Conservation (phyloP, 23 red algal species). For the Agarophyton chilense region DNA sequence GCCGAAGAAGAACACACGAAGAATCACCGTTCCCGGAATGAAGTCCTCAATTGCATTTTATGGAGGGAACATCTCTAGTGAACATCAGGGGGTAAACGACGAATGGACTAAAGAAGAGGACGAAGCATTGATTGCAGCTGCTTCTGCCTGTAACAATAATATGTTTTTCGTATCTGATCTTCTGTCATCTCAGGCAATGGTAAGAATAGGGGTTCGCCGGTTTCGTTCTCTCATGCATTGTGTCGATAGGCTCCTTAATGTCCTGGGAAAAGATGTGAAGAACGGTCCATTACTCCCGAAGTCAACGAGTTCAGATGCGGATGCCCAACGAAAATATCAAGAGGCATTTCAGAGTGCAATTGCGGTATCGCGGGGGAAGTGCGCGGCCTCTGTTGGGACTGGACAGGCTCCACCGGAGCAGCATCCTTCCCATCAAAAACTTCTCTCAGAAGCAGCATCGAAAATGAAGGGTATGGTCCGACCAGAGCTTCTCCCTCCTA, state of each 20-base stretch:
- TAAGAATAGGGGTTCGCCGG: slow-evolving; percentile 46
- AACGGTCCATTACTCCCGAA: slow-evolving; percentile 18
- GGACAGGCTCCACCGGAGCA: neutral
- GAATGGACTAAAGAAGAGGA: slow-evolving; percentile 73
- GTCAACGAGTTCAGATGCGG: neutral
- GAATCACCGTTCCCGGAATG: slow-evolving; percentile 11
- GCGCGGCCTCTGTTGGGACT: neutral
- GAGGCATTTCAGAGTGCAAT: neutral
- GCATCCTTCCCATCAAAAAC: slow-evolving; percentile 45
- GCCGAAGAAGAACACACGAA: slow-evolving; percentile 31
- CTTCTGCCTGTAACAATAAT: slow-evolving; percentile 33
- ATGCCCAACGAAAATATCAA: slow-evolving; percentile 3
- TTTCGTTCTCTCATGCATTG: slow-evolving; percentile 5
- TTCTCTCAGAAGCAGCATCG: slow-evolving; percentile 28
- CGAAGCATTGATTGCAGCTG: slow-evolving; percentile 11
- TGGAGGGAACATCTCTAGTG: slow-evolving; percentile 10
- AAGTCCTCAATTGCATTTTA: slow-evolving; percentile 24
- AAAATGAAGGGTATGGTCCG: slow-evolving; percentile 9
- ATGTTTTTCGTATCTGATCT: slow-evolving; percentile 62
- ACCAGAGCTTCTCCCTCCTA: neutral
- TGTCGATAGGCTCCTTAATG: slow-evolving; percentile 30
- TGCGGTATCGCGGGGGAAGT: neutral
- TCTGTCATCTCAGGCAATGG: slow-evolving; percentile 22
- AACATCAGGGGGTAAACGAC: slow-evolving; percentile 30
- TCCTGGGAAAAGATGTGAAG: slow-evolving; percentile 28